Conservation (phyloP, 1,139 yeast species). For the Zygosaccharomyces pseudobailii region DNA sequence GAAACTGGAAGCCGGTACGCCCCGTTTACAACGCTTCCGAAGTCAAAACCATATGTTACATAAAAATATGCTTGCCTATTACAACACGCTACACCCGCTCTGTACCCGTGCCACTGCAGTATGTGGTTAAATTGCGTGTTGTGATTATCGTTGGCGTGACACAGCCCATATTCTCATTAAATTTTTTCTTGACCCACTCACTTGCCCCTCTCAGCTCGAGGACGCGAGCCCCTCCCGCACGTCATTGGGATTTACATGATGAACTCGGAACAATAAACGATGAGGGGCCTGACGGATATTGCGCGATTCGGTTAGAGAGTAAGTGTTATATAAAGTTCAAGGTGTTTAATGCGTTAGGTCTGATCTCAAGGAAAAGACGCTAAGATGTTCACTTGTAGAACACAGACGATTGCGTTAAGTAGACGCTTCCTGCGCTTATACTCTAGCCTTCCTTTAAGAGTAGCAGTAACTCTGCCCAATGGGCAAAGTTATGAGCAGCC, state of each 20-base stretch:
- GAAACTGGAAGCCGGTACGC: neutral
- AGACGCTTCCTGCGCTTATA: constrained; percentile 25
- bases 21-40: neutral
- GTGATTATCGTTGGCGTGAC: neutral
- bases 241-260: constrained; percentile 2
- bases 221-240: constrained; percentile 1
- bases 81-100: neutral
- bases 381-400: constrained; percentile 15
- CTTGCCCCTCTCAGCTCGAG: constrained; percentile 1
- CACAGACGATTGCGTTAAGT: constrained; percentile 1
- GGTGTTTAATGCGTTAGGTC: neutral
- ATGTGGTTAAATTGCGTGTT: too few species aligned
- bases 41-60: neutral
- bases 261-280: neutral
- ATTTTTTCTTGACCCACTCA: neutral
- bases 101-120: neutral
- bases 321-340: neutral
- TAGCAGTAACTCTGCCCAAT: constrained; percentile 49
- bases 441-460: constrained; percentile 41
- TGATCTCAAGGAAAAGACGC: neutral
- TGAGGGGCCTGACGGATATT: neutral
- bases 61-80: too few species aligned
- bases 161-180: neutral
- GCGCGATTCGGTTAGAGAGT: neutral
- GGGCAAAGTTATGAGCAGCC: constrained; percentile 50